phyloP scores from a whole-genome alignment of 352 stramenopile species.

The Discostella stelligera region DNA sequence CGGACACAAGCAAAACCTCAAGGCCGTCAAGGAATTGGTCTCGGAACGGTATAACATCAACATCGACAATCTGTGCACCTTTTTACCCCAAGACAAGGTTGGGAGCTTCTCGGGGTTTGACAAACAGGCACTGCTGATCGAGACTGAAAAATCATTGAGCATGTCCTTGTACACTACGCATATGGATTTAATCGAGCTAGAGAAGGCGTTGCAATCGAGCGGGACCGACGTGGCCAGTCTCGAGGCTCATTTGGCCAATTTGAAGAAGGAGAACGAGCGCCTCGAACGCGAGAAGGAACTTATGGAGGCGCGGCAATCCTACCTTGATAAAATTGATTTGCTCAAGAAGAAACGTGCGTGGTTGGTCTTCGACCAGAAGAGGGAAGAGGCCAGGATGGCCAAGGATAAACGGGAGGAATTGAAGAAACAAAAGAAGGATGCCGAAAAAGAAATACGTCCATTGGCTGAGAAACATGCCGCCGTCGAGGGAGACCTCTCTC shows the following conservation, averaged over 20 bases:
- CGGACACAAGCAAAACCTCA: constrained; percentile 50
- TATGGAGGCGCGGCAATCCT: constrained; percentile 67
- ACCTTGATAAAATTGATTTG: constrained; percentile 60
- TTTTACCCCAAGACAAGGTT: constrained; percentile 97
- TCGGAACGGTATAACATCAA: constrained; percentile 88
- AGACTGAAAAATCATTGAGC: constrained; percentile 81
- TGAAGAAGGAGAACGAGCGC: constrained; percentile 55
- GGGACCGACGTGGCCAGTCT: constrained; percentile 50
- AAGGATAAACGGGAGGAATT: constrained; percentile 55
- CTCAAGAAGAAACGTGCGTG: constrained; percentile 72
- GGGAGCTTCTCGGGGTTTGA: constrained; percentile 82
- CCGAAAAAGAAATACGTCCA: constrained; percentile 37
- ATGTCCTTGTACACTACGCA: constrained; percentile 60
- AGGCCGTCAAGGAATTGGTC: constrained; percentile 83
- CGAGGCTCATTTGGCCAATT: constrained; percentile 48
- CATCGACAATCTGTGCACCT: constrained; percentile 98
- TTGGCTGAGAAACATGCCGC: constrained; percentile 42
- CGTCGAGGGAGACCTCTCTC: constrained; percentile 31
- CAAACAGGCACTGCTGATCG: constrained; percentile 70
- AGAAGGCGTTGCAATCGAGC: constrained; percentile 52
- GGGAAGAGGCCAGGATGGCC: constrained; percentile 40
- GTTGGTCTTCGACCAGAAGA: constrained; percentile 64
- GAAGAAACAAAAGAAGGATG: constrained; percentile 55
- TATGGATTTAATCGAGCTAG: constrained; percentile 65
- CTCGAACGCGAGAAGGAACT: constrained; percentile 66